phyloP scores from a whole-genome alignment of 2,329 filamentous ascomycete genomes.

The Zopfia rhizophila region DNA sequence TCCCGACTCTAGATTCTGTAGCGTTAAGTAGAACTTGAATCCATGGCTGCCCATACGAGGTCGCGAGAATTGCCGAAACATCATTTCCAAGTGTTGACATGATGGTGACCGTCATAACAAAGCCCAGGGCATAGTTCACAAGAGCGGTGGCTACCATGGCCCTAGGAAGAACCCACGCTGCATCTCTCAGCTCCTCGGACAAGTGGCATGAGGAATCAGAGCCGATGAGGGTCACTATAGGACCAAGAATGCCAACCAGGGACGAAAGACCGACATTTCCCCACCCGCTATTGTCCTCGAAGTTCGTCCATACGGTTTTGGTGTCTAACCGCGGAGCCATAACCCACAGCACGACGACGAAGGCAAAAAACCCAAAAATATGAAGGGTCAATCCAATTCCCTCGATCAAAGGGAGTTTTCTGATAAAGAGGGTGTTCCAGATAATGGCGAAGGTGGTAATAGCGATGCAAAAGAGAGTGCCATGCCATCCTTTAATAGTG shows the following conservation, averaged over 20 bases:
- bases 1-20: slow-evolving; percentile 28
- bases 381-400: slow-evolving; percentile 59
- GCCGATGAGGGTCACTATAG: slow-evolving; percentile 51
- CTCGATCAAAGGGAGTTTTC: slow-evolving; percentile 59
- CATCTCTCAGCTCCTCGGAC: slow-evolving; percentile 44
- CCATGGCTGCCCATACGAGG: not conserved
- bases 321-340: slow-evolving; percentile 52
- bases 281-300: slow-evolving; percentile 59
- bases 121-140: slow-evolving; percentile 52
- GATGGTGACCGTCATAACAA: slow-evolving; percentile 47
- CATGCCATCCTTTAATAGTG: slow-evolving; percentile 58
- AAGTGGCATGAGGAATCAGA: too few relatives aligned
- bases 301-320: slow-evolving; percentile 57
- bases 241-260: slow-evolving; percentile 51
- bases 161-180: slow-evolving; percentile 40
- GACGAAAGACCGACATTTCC: slow-evolving; percentile 54
- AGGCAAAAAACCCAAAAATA: slow-evolving; percentile 61
- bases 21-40: slow-evolving; percentile 33
- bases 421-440: slow-evolving; percentile 58
- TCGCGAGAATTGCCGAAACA: not conserved
- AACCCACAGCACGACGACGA: slow-evolving; percentile 58
- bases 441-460: slow-evolving; percentile 51
- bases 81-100: not conserved
- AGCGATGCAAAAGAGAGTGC: slow-evolving; percentile 60
- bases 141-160: slow-evolving; percentile 50